These are phyloP conservation scores for Aspergillus candidus DNA, from an alignment of 2,329 filamentous ascomycete species.

Conservation along the genomic window DNA sequence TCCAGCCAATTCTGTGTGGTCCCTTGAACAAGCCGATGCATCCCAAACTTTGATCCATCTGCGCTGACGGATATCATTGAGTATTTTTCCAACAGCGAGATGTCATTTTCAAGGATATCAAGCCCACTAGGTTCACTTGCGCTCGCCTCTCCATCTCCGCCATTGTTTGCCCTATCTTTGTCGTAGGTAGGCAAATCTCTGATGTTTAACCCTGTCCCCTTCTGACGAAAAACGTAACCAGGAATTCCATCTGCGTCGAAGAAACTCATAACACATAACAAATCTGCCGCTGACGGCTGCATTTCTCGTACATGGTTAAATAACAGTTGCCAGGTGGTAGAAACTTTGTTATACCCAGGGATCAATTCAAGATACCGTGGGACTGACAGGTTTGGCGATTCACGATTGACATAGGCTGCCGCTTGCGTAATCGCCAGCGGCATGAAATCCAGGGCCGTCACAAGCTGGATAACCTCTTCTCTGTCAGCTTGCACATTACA, in stretches of 20 bases:
- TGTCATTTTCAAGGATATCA: too few species aligned
- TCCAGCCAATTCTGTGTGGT: too few species aligned
- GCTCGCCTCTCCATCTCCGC: too few species aligned
- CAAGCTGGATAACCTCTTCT: conserved; percentile 4
- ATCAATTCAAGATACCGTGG: conserved; percentile 23
- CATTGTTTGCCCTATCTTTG: too few species aligned
- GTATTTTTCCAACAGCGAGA: too few species aligned
- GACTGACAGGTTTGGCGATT: conserved; percentile 3
- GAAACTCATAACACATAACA: conserved; percentile 25
- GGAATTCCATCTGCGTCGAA: conserved; percentile 25
- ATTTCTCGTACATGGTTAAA: conserved; percentile 25
- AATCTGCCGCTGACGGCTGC: conserved; percentile 18
- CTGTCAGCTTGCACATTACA: conserved; percentile 1
- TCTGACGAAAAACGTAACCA: conserved; percentile 11
- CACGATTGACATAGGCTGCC: conserved; percentile 18
- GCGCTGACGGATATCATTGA: too few species aligned
- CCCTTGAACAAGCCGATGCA: too few species aligned
- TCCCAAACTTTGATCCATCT: too few species aligned
- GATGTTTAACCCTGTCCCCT: too few species aligned
- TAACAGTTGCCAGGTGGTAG: conserved; percentile 29
- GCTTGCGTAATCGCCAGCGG: conserved; percentile 14
- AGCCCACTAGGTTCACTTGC: too few species aligned
- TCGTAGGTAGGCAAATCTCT: too few species aligned
- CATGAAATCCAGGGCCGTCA: conserved; percentile 15
- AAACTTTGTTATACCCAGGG: conserved; percentile 23